Percentiles rank a stretch among this genome's conserved stretches.
These are phyloP conservation scores for Rhododendron vialii DNA, from an alignment of 148 eudicot species.

Conservation along the genomic window DNA sequence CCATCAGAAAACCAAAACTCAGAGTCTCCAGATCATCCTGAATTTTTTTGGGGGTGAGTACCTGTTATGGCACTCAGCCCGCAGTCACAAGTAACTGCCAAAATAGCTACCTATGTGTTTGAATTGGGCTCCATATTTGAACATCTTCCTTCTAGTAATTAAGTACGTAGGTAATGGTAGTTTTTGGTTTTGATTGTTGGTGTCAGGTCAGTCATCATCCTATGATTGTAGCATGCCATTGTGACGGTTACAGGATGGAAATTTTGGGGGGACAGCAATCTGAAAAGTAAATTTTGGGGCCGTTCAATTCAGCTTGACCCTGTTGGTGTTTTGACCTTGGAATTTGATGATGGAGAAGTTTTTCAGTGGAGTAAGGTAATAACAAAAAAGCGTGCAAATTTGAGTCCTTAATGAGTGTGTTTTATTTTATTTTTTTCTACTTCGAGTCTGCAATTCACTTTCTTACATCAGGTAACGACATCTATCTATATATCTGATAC, in stretches of 20 bases:
- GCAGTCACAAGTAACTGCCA: neutral
- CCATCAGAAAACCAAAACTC: neutral
- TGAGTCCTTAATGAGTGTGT: neutral
- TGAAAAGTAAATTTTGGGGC: constrained; percentile 95
- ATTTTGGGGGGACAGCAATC: constrained; percentile 85
- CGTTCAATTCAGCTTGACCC: constrained; percentile 94
- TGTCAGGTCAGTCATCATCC: constrained; percentile 91
- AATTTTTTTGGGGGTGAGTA: neutral
- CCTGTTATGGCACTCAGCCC: neutral
- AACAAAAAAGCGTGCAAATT: neutral
- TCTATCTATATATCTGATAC: constrained; percentile 83
- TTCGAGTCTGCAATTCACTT: neutral
- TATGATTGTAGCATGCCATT: constrained; percentile 86
- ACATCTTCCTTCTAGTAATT: neutral
- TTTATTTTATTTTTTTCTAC: neutral
- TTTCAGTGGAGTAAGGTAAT: constrained; percentile 92
- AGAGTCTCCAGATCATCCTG: neutral
- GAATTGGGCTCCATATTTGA: neutral
- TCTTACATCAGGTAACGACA: constrained; percentile 63
- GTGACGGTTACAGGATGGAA: constrained; percentile 84
- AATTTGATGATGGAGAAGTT: constrained; percentile 91
- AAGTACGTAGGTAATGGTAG: neutral
- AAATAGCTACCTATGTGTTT: neutral
- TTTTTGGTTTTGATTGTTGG: neutral
- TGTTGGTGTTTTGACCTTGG: constrained; percentile 70